phyloP scores from a whole-genome alignment of 306 rosid genomes.

The Citrullus colocynthis region DNA sequence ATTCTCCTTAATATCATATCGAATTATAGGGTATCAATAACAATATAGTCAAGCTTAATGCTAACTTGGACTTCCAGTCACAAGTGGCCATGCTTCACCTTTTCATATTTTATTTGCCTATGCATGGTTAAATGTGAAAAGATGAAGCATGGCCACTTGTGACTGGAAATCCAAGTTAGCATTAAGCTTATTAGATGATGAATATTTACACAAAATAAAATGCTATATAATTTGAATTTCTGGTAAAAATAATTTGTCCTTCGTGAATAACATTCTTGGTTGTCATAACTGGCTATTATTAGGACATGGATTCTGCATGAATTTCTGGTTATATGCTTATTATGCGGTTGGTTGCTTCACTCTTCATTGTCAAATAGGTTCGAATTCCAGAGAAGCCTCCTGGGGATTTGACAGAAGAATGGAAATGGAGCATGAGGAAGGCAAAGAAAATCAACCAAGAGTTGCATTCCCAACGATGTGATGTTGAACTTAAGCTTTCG shows the following conservation, averaged over 20 bases:
- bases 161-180: not conserved
- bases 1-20: not conserved
- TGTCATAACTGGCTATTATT: not conserved
- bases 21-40: not conserved
- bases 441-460: slow-evolving; percentile 71
- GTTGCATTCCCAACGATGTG: slow-evolving; percentile 81
- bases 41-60: not conserved
- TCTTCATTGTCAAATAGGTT: slow-evolving; percentile 37
- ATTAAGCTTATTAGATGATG: not conserved
- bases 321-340: not conserved
- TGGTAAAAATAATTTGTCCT: not conserved
- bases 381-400: slow-evolving; percentile 63
- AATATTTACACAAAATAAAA: not conserved
- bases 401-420: slow-evolving; percentile 53
- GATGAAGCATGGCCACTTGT: not conserved
- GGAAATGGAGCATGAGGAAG: slow-evolving; percentile 64
- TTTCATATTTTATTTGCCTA: slow-evolving; percentile 3
- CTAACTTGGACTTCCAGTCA: not conserved
- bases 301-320: not conserved
- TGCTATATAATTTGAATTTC: not conserved
- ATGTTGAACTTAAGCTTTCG: slow-evolving; percentile 74
- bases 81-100: not conserved
- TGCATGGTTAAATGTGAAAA: not conserved
- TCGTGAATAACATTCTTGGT: not conserved
- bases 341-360: not conserved